Conservation (phyloP, 2,329 filamentous ascomycete species). For the Aspergillus sojae region DNA sequence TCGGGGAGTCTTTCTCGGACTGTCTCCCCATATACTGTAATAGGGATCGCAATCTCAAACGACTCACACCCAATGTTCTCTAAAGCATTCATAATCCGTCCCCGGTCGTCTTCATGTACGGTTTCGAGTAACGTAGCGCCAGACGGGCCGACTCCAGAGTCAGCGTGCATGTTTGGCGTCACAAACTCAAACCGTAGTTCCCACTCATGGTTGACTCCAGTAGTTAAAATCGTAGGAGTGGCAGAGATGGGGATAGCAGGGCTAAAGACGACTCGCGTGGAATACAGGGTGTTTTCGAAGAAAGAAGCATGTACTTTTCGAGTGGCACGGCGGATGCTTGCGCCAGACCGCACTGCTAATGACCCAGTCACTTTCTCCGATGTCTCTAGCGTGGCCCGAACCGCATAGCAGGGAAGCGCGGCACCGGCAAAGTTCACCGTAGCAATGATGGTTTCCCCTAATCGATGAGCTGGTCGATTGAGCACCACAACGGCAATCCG, state of each 20-base stretch:
- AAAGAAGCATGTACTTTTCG: conserved; percentile 76
- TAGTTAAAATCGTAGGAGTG: conserved; percentile 91
- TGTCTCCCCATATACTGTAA: conserved; percentile 72
- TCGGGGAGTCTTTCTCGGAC: conserved; percentile 47
- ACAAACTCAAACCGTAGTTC: conserved; percentile 90
- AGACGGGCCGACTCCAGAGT: conserved; percentile 39
- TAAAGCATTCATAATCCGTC: conserved; percentile 73
- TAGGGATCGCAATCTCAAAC: conserved; percentile 84
- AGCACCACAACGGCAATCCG: conserved; percentile 90
- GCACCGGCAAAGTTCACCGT: conserved; percentile 80
- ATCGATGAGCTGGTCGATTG: conserved; percentile 80
- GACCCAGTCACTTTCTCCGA: conserved; percentile 78
- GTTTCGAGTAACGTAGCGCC: conserved; percentile 70
- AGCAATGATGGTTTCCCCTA: conserved; percentile 84
- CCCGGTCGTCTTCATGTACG: conserved; percentile 76
- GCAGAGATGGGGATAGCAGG: conserved; percentile 81
- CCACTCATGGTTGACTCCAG: conserved; percentile 85
- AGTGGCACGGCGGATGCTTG: conserved; percentile 84
- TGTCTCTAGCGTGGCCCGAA: conserved; percentile 83
- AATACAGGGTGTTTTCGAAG: conserved; percentile 81
- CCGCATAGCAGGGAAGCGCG: conserved; percentile 79
- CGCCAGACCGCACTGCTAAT: conserved; percentile 80
- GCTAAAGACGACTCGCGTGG: conserved; percentile 75
- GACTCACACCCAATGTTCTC: conserved; percentile 82
- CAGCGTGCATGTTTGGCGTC: conserved; percentile 61